These are phyloP conservation scores for Boletales sp. DNA, from an alignment of 768 basidiomycete genomes.

Conservation along the genomic window DNA sequence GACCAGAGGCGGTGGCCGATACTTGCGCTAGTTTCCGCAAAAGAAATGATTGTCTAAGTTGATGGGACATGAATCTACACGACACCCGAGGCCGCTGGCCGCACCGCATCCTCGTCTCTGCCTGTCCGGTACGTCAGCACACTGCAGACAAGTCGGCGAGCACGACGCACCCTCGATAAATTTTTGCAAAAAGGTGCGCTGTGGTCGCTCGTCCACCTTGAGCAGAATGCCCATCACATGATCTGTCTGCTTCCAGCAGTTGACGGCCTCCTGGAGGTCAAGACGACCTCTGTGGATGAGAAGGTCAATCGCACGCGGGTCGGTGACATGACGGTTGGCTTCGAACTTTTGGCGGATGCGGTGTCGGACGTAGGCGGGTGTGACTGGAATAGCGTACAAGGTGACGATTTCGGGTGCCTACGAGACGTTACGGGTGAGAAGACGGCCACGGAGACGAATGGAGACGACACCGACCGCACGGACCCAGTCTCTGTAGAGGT, in stretches of 20 bases:
- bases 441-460: neutral
- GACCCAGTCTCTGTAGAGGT: slow-evolving; percentile 92
- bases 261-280: slow-evolving; percentile 94
- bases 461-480: slow-evolving; percentile 62
- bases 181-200: slow-evolving; percentile 71
- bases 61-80: slow-evolving; percentile 15
- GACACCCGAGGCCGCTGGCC: slow-evolving; percentile 59
- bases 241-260: slow-evolving; percentile 88
- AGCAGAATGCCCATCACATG: slow-evolving; percentile 74
- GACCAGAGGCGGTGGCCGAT: too few species aligned
- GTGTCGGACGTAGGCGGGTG: slow-evolving; percentile 74
- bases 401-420: slow-evolving; percentile 90
- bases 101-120: slow-evolving; percentile 67
- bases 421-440: neutral
- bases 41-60: slow-evolving; percentile 1
- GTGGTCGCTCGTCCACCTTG: slow-evolving; percentile 42
- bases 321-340: slow-evolving; percentile 75
- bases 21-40: too few species aligned
- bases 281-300: slow-evolving; percentile 79
- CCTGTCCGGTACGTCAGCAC: slow-evolving; percentile 38
- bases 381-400: slow-evolving; percentile 78
- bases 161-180: slow-evolving; percentile 71
- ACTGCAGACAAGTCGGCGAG: neutral
- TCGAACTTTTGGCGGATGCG: slow-evolving; percentile 87
- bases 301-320: slow-evolving; percentile 80